Base-by-base conservation (phyloP, 1,139 yeast species). In the Blastobotrys buckinghamii region DNA sequence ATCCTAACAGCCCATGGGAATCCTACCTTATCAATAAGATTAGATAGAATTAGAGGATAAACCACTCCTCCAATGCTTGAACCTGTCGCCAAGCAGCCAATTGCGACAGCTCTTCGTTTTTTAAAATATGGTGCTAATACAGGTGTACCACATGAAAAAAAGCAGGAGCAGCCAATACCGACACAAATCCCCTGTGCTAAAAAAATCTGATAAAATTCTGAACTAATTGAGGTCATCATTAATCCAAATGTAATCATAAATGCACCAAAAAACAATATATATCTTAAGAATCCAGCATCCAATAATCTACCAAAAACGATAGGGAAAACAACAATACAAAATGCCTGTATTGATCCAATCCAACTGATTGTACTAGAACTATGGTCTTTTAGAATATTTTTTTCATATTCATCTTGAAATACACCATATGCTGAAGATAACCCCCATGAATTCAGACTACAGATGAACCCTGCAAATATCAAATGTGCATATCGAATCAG, bases 251-350 rank as follows among this genome's bases (percentile, higher is more conserved):
- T 37, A 19, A 55, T 74, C 39, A 68, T 61, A 40, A 70, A 60
- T 2, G 82, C 73, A 0, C 89, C 89, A 44, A 68, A 68, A 26
- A 67, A 60, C 17, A 64, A 50, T 40, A 64, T 51, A 2, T 44
- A 42, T 39, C 58, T 57, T 44, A 60, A 54, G 46, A 59, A 63
- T n/a, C 68, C 70, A 29, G 55, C 54, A 56, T 83, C 90, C 59
- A 81, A 78, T 12, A 81, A 55, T 1, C 80, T 78, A 0, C 90
- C 92, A 44, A 76, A 73, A 33, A 81, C 60, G n/a, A 81, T 73
- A 0, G 81, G 77, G 7, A 79, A 74, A 34, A 77, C 71, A 52
- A 77, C 74, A 55, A 81, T 69, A 15, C 79, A 69, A 49, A 81
- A 79, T 41, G 75, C 68, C 54, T 74, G 78, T 16, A 81, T 63